phyloP scores from a whole-genome alignment of 1,139 yeast species.

The Debaryomyces sp. region DNA sequence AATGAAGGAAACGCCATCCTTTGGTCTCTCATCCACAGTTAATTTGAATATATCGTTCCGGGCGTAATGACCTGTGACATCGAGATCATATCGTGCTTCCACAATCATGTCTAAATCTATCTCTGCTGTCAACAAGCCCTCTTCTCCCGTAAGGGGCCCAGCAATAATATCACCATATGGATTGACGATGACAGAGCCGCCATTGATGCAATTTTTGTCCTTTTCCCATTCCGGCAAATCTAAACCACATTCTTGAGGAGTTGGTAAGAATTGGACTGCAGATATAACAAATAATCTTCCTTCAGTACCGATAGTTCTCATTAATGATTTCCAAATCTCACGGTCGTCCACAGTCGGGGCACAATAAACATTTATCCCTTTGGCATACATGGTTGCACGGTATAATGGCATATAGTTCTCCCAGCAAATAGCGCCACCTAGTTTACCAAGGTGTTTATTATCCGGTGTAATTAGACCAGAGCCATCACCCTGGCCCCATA shows the following conservation, averaged over 20 bases:
- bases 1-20: not conserved
- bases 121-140: slow-evolving; percentile 37
- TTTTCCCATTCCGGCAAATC: slow-evolving; percentile 17
- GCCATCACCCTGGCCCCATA: slow-evolving; percentile 48
- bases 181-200: slow-evolving; percentile 39
- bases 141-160: slow-evolving; percentile 38
- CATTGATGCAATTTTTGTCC: slow-evolving; percentile 34
- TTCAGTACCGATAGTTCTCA: slow-evolving; percentile 36
- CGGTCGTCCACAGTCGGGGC: slow-evolving; percentile 47
- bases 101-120: slow-evolving; percentile 32
- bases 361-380: slow-evolving; percentile 36
- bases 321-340: slow-evolving; percentile 35
- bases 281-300: slow-evolving; percentile 33
- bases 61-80: slow-evolving; percentile 40
- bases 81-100: slow-evolving; percentile 40
- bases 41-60: slow-evolving; percentile 41
- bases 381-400: slow-evolving; percentile 39
- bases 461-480: slow-evolving; percentile 36
- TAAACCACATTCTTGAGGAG: slow-evolving; percentile 14
- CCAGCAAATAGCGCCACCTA: slow-evolving; percentile 48
- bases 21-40: slow-evolving; percentile 29
- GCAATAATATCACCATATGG: slow-evolving; percentile 44
- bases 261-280: slow-evolving; percentile 32
- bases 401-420: slow-evolving; percentile 39
- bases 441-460: slow-evolving; percentile 26